Base-by-base conservation (phyloP, 164 flowering plant species). In the Taxillus chinensis region DNA sequence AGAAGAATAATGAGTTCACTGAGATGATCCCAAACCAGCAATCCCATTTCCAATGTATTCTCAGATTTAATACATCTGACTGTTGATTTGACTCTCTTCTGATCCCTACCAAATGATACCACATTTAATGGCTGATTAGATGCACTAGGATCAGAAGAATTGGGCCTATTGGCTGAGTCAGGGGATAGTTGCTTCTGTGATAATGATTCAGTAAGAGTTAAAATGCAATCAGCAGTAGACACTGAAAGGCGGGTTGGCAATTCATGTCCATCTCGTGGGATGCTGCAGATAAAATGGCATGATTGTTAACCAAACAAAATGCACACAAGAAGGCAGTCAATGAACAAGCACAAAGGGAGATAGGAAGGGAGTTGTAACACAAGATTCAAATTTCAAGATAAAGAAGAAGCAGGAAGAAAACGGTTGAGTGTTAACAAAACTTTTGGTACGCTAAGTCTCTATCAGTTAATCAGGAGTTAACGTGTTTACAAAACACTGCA, bases 171-270 rank as follows among this genome's bases (percentile, higher is more conserved):
- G 50, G 65, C 74, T 42, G 70, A 62, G 39, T 64, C 73, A 61
- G 77, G 66, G 51, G 11, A 45, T 6, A 43, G 39, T 59, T 67
- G 40, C 58, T 62, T 70, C 67, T 64, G 77, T 37, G 80, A 74
- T 48, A 86, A 69, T 67, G 84, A 87, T 67, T 69, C 80, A 46
- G 86, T 78, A 15, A 86, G 77, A 46, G 77, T 73, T 60, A 87
- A 56, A 55, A 77, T 67, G 67, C 95, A 87, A 70, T 90, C 97
- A 55, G 95, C 89, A 64, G 90, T 90, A 77, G 87, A 77, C 39
- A 83, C 72, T 41, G 92, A 64, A 73, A 90, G 89, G 55, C 97
- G 95, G 50, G 95, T 84, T 37, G 97, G 95, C 75, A 90, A 79
- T 78, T 87, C 92, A 77, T 74, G 83, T 45, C 85, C 89, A 63